Evolutionary conservation across 2,329 filamentous ascomycete genomes (phyloP).

Genomic region (Lachnum nothofagi): DNA sequence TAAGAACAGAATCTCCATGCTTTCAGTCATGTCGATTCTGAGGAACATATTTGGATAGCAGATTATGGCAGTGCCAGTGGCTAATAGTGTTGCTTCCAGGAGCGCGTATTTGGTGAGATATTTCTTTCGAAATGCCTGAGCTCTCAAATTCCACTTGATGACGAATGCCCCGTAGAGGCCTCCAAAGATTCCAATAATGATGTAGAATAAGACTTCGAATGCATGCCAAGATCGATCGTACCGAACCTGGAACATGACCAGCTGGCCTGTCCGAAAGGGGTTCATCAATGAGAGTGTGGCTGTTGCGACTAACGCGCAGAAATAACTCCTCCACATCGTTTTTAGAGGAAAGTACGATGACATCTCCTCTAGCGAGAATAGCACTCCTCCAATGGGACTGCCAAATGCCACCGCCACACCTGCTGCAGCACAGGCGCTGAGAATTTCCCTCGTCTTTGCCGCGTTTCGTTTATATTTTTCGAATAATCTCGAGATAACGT

Average conservation of each 20-base stretch:
- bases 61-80: slow-evolving; percentile 78
- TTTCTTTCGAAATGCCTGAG: slow-evolving; percentile 88
- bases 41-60: slow-evolving; percentile 96
- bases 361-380: slow-evolving; percentile 98
- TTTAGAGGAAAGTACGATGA: slow-evolving; percentile 93
- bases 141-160: slow-evolving; percentile 93
- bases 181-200: slow-evolving; percentile 86
- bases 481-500: slow-evolving; percentile 90
- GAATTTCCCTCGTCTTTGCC: slow-evolving; percentile 88
- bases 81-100: slow-evolving; percentile 78
- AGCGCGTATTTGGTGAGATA: slow-evolving; percentile 81
- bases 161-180: slow-evolving; percentile 94
- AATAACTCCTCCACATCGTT: slow-evolving; percentile 96
- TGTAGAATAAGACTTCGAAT: slow-evolving; percentile 90
- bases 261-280: slow-evolving; percentile 89
- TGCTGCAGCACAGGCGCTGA: slow-evolving; percentile 90
- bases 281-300: slow-evolving; percentile 94
- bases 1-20: slow-evolving; percentile 94
- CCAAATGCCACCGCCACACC: slow-evolving; percentile 96
- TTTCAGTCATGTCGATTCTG: slow-evolving; percentile 97
- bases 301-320: slow-evolving; percentile 92
- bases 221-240: slow-evolving; percentile 98
- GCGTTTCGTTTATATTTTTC: slow-evolving; percentile 88
- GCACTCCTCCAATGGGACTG: slow-evolving; percentile 90
- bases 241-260: slow-evolving; percentile 98